Evolutionary conservation across 164 flowering plant species (phyloP), one percentile per base, ranked within the genome.

Genomic region (Nymphaea colorata): DNA sequence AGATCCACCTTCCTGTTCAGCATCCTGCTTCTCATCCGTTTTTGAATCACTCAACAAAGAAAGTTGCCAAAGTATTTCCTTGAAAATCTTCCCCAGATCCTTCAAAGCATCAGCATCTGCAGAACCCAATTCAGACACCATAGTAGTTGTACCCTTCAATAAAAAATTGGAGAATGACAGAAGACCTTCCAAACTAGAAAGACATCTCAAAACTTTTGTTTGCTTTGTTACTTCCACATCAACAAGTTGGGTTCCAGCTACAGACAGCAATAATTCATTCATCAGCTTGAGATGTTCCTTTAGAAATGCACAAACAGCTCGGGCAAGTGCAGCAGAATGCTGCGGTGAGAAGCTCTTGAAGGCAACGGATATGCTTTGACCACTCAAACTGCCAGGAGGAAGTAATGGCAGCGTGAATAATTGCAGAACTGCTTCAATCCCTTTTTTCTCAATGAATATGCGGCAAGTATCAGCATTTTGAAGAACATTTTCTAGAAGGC

Each of bases 401-500:
- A 87, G 42, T 41, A 78, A 69, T 6, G 90, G 92, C 82, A 90
- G 77, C 14, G 80, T 83, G 70, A 90, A 83, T 45, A 93, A 69
- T 82, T 87, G 86, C 72, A 93, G 73, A 69, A 90, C 86, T 70
- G 91, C 87, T 71, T 93, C 98, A 76, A 90, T 77, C 61, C 98
- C 98, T 69, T 85, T 89, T 80, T 87, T 90, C 78, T 93, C 98
- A 75, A 89, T 81, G 78, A 93, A 93, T 42, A 90, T 76, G 4
- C 97, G 89, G 69, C 97, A 87, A 14, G 87, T 84, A 53, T 93
- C 98, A 74, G 91, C 83, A 82, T 93, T 93, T 73, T 90, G 96
- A 73, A 90, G 93, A 72, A 93, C 76, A 47, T 89, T 86, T 78
- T 87, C 96, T 72, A 93, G 92, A 74, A 90, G 94, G 43, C 88